A percentile compares a stretch with the other conserved stretches of the same genome.
Conservation (phyloP, 768 basidiomycete genomes). For the Mycena albidolilacea region DNA sequence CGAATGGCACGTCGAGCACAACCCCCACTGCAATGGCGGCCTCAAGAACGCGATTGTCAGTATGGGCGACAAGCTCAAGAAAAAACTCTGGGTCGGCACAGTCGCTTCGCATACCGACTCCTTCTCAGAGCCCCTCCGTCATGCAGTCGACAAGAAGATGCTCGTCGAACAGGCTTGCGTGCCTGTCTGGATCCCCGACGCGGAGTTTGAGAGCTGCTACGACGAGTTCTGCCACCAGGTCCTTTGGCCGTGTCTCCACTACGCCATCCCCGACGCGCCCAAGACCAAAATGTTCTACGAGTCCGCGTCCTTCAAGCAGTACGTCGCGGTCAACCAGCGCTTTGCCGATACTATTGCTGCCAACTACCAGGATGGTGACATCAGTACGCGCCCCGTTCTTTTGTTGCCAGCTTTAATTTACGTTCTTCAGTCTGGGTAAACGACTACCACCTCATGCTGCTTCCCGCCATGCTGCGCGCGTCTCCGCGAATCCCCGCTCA, state of each 20-base stretch:
- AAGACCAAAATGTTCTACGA: constrained; percentile 89
- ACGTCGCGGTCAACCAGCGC: constrained; percentile 90
- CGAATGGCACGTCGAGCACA: constrained; percentile 67
- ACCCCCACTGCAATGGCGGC: constrained; percentile 86
- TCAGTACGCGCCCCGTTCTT: constrained; percentile 59
- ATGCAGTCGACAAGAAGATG: constrained; percentile 68
- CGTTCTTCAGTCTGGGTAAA: constrained; percentile 78
- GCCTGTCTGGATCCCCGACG: constrained; percentile 87
- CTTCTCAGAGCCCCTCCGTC: constrained; percentile 69
- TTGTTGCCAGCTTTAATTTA: constrained; percentile 6
- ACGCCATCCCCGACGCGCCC: constrained; percentile 89
- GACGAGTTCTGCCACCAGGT: constrained; percentile 94
- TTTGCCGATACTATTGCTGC: constrained; percentile 90
- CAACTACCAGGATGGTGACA: constrained; percentile 89
- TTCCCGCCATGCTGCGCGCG: constrained; percentile 88
- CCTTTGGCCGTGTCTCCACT: constrained; percentile 91
- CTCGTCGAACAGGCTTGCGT: constrained; percentile 55
- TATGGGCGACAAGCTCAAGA: constrained; percentile 67
- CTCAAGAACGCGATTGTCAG: constrained; percentile 87
- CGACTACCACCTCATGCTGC: constrained; percentile 97
- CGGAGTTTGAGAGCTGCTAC: constrained; percentile 84
- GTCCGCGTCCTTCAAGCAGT: constrained; percentile 85
- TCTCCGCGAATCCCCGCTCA: constrained; percentile 65
- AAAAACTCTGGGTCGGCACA: constrained; percentile 77
- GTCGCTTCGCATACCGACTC: constrained; percentile 80